phyloP scores from a whole-genome alignment of 805 yeast genomes.

The Candida boleticola region DNA sequence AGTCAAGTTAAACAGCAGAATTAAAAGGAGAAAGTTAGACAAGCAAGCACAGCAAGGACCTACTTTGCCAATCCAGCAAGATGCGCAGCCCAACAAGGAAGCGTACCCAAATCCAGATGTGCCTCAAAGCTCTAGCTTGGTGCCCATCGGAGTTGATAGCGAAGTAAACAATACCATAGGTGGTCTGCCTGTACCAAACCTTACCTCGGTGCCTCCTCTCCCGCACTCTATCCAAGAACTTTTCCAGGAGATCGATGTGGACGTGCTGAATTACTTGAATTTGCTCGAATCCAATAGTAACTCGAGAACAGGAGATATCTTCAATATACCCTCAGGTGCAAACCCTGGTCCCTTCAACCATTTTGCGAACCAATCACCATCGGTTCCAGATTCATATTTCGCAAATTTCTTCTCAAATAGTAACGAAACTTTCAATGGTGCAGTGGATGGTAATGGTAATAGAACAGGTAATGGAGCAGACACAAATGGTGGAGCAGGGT shows the following conservation, averaged over 20 bases:
- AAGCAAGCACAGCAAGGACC: too few species aligned
- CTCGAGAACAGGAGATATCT: neutral
- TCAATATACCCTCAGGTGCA: neutral
- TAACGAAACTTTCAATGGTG: neutral
- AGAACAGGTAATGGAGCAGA: slow-evolving; percentile 1
- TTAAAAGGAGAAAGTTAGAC: neutral
- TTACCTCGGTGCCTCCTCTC: too few species aligned
- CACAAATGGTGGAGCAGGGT: neutral
- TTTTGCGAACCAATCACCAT: neutral
- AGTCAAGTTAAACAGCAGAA: neutral
- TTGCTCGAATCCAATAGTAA: slow-evolving; percentile 23
- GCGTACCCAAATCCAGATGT: too few species aligned
- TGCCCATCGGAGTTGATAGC: too few species aligned
- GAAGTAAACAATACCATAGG: neutral
- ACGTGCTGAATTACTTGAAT: slow-evolving; percentile 26
- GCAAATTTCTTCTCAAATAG: slow-evolving; percentile 3
- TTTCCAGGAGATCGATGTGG: slow-evolving; percentile 30
- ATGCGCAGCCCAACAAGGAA: too few species aligned
- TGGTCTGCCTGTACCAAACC: too few species aligned
- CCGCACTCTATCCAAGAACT: slow-evolving; percentile 20
- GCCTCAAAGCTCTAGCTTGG: too few species aligned
- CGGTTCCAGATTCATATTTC: slow-evolving; percentile 4
- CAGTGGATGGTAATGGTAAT: neutral
- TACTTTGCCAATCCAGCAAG: too few species aligned
- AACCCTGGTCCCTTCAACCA: neutral